These are phyloP conservation scores for Phytophthora sansomeana DNA, from an alignment of 352 stramenopile species.

Conservation along the genomic window DNA sequence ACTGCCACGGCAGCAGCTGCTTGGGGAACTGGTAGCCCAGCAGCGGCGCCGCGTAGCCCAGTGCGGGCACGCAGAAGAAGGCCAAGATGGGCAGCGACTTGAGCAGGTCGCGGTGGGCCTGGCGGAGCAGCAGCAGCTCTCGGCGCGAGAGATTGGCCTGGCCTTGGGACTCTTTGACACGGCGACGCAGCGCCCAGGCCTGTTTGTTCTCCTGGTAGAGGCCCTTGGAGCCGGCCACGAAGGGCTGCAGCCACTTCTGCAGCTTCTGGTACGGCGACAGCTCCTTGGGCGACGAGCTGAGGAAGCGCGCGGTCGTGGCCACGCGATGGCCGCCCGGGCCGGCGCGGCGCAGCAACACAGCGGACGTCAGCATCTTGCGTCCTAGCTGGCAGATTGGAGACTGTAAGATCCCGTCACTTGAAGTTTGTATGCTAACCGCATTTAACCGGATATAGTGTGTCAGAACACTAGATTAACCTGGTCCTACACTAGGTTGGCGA, in stretches of 20 bases:
- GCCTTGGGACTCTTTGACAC: conserved; percentile 51
- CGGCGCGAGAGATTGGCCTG: conserved; percentile 54
- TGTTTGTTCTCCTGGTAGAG: conserved; percentile 83
- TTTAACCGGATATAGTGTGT: background rate
- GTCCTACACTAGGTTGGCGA: too few relatives aligned
- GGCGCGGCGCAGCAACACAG: background rate
- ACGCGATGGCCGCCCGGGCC: background rate
- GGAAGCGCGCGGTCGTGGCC: background rate
- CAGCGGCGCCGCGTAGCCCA: conserved; percentile 79
- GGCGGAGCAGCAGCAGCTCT: conserved; percentile 85
- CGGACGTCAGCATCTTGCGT: conserved; percentile 14
- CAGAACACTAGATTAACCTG: background rate
- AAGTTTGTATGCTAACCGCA: too few relatives aligned
- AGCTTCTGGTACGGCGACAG: conserved; percentile 80
- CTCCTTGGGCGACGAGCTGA: conserved; percentile 48
- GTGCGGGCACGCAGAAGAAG: conserved; percentile 76
- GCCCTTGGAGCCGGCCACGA: conserved; percentile 72
- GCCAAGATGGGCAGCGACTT: conserved; percentile 82
- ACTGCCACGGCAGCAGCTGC: conserved; percentile 86
- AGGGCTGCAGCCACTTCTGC: conserved; percentile 85
- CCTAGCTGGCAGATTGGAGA: background rate
- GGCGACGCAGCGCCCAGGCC: conserved; percentile 72
- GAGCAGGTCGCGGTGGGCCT: conserved; percentile 83
- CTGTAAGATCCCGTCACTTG: background rate
- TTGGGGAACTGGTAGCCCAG: conserved; percentile 89